Base-by-base conservation (phyloP, 1,284 basidiomycete genomes). In the Uromyces viciae-fabae region DNA sequence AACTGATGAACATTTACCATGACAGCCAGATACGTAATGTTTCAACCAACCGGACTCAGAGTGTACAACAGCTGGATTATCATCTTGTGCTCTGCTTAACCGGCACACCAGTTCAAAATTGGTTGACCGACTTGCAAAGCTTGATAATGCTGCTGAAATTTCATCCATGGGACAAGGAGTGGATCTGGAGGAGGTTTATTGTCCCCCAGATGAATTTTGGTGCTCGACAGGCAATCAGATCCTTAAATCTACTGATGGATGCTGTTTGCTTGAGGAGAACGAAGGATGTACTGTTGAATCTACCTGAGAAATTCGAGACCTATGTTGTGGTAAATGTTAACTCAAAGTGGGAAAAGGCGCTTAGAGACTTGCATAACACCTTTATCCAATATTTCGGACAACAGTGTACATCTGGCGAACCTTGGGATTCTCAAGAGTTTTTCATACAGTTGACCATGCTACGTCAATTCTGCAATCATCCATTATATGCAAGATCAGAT, bases 401-500 rank as follows among this genome's bases (percentile, higher is more conserved):
- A 64, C 60, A 33, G 28, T 38, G 31, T 38, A 38, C 31, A 38
- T 3, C 7, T 2, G 60, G 60, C 31, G 25, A 64, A 5, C n/a
- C 25, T 19, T 64, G 60, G 60, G 60, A 14, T 64, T 64, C 60
- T 38, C 1, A 15, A 5, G 60, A 60, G n/a, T 60, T 60, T 60
- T 28, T 60, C n/a, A 11, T 25, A 33, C 56, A 60, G 60, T 64
- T 64, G 60, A 64, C 31, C 8, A 64, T 64, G 60, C 60, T 64
- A 33, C 31, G 60, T 38, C 28, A 64, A 64, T 64, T 64, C 25
- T 36, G 60, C 31, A 64, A 64, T 64, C 60, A 64, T 64, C 60
- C 60, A 38, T 64, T 64, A 17, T 64, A 33, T 64, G 60, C 31
- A 64, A 28, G 31, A 38, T 64, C 60, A 36, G 60, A 64, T 33